Evolutionary conservation across 257 asterid genomes (phyloP), one percentile per base, ranked within the genome.

Genomic region (Asclepias syriaca): DNA sequence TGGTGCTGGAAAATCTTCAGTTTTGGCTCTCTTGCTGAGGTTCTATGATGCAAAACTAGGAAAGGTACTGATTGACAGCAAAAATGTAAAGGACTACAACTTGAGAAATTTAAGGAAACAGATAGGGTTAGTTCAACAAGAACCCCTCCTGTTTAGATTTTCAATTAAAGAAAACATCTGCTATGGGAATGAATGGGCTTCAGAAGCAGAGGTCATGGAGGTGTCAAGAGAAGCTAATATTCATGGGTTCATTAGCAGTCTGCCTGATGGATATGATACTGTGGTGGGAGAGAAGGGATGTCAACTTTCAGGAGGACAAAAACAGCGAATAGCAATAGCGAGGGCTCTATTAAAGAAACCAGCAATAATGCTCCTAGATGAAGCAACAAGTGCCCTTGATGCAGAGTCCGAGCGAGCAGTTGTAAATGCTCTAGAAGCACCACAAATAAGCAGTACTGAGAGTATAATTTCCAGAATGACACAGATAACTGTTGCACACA

Each of bases 371-470:
- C 85, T 89, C 59, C 91, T 85, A 14, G 93, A 92, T 71, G 96
- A 90, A 79, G 95, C 96, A 70, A 91, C 97, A 68, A 92, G 95
- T 71, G 97, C 96, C 50, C 90, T 89, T 5, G 97, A 92, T 70
- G 85, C 91, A 1, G 89, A 86, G 84, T 89, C 97, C 7, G 93
- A 92, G 80, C 85, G 88, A 79, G 79, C 85, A 11, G 83, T 89
- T 56, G 83, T 79, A 66, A 63, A 72, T 66, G 92, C 88, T 60
- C 83, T 88, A 83, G 90, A 85, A 77, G 84, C 84, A 22, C 72
- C 81, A 46, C 72, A 84, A 65, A 77, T 72, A 54, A 19, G 60
- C 73, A 77, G 72, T 39, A 55, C 14, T 45, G 48, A 68, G 4
- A 70, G 66, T 57, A 46, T 70, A 5, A 45, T 69, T 66, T 50